These are phyloP conservation scores for Moesziomyces parantarcticus DNA, from an alignment of 1,284 basidiomycete genomes.

Conservation along the genomic window DNA sequence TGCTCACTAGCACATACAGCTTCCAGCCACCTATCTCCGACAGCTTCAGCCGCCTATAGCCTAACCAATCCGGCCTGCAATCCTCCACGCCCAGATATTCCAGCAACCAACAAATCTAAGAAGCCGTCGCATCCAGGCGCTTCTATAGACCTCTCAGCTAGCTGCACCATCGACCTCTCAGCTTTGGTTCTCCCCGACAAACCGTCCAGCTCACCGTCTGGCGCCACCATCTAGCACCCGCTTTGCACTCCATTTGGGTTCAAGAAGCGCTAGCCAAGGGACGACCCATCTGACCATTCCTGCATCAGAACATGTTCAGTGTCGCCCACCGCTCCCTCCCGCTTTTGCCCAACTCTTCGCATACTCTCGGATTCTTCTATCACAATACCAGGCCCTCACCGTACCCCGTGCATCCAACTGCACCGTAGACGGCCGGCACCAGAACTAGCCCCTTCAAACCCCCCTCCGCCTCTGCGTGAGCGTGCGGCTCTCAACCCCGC, in stretches of 20 bases:
- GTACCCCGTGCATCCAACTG: conserved; percentile 12
- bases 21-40: no score
- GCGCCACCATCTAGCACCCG: neutral
- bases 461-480: conserved; percentile 14
- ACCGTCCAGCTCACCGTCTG: neutral
- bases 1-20: no score
- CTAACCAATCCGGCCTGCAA: no score
- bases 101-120: no score
- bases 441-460: neutral
- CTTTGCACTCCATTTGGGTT: neutral
- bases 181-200: no score
- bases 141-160: no score
- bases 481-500: conserved; percentile 4
- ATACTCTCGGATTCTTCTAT: conserved; percentile 53
- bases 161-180: no score
- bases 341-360: conserved; percentile 50
- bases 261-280: conserved; percentile 33
- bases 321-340: conserved; percentile 48
- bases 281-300: conserved; percentile 30
- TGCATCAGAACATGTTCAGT: conserved; percentile 46
- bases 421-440: conserved; percentile 25
- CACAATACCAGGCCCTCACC: conserved; percentile 37
- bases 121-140: no score
- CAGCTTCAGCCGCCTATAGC: no score
- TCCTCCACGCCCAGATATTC: no score